Base-by-base conservation (phyloP, 2,329 filamentous ascomycete species). In the Aspergillus sp. region DNA sequence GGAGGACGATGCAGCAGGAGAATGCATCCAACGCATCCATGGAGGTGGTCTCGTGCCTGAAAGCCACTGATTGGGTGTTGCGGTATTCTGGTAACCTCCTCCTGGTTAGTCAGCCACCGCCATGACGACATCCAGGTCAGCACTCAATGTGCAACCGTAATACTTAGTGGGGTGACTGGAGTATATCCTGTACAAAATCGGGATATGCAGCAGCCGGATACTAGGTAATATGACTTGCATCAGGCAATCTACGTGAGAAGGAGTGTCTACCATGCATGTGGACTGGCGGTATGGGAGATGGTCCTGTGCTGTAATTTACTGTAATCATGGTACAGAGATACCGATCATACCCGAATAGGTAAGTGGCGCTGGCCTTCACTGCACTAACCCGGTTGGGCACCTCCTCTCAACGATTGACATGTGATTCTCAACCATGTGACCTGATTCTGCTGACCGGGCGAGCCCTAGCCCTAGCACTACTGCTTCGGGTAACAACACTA, bases 391-490 rank as follows among this genome's bases (percentile, higher is more conserved):
- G 31, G 20, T 45, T 48, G 31, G 42, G 20, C 14, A 36, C 25
- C 19, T 23, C 17, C 53, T 54, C 53, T 54, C 53, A 58, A 56
- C 50, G 29, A 47, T 48, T 58, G 20, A 20, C 56, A 58, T 58
- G 56, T 58, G 56, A 58, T 58, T 45, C 46, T 41, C 48, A 57
- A 54, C 52, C 54, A 54, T 58, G 50, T 56, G 41, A 58, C 48
- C 36, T 25, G 21, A 14, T 17, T 31, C 5, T 38, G 17, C 20
- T 25, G 2, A 32, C 38, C 23, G 42, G 21, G 10, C 40, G 41
- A 50, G 17, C 58, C 63, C 58, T 53, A 62, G 45, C 63, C 63
- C 59, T 63, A 55, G 3, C 2, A 4, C 13, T 16, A 36, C 32
- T 47, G 13, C n/a, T 49, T 41, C 51, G 40, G 50, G 49, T 32